Conservation (phyloP, 2,329 filamentous ascomycete genomes). For the Colletotrichum trifolii region DNA sequence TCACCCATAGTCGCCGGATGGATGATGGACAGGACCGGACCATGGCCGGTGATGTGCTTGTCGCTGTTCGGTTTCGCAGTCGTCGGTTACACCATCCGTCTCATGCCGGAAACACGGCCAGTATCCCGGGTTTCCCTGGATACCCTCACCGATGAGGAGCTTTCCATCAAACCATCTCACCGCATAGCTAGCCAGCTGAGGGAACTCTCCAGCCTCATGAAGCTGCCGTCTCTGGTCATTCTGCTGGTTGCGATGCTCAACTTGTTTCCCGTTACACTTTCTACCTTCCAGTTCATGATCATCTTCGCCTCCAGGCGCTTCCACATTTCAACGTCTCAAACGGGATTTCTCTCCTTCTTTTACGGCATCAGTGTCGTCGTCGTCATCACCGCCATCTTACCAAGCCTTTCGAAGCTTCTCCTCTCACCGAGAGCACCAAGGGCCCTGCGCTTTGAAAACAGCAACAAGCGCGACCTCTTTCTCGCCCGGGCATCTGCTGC, state of each 20-base stretch:
- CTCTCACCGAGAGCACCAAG: constrained; percentile 37
- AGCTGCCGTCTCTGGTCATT: constrained; percentile 37
- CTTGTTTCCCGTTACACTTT: constrained; percentile 2
- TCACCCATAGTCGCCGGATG: constrained; percentile 49
- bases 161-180: too few relatives aligned
- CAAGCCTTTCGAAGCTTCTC: constrained; percentile 39
- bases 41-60: constrained; percentile 40
- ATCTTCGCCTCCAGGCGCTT: constrained; percentile 46
- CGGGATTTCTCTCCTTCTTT: constrained; percentile 44
- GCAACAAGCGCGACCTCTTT: constrained; percentile 42
- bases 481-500: constrained; percentile 41
- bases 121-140: too few relatives aligned
- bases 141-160: too few relatives aligned
- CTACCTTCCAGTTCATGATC: constrained; percentile 36
- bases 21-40: constrained; percentile 48
- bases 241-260: constrained; percentile 41
- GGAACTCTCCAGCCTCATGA: too few relatives aligned
- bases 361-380: constrained; percentile 42
- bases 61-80: not conserved
- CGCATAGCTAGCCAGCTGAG: too few relatives aligned
- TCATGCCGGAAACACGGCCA: too few relatives aligned
- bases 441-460: constrained; percentile 40
- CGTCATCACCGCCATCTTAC: constrained; percentile 34
- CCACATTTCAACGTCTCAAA: constrained; percentile 42
- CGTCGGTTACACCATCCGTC: too few relatives aligned